A percentile compares a stretch with the other conserved stretches of the same genome.
phyloP scores from a whole-genome alignment of 1,284 basidiomycete genomes.

The Anthracocystis panici-leucophaei region DNA sequence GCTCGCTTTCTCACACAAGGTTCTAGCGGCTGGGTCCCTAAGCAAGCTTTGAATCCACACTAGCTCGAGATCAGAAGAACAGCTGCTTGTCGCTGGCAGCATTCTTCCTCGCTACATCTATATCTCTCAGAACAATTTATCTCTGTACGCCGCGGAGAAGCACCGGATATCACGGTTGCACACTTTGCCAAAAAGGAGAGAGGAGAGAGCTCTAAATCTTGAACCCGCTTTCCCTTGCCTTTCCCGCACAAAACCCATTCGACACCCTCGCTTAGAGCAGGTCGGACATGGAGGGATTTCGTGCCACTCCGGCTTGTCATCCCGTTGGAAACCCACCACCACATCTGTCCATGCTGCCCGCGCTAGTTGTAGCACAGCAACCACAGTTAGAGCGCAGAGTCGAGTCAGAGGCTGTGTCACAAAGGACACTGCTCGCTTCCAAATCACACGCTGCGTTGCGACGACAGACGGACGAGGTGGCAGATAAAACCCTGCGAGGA shows the following conservation, averaged over 20 bases:
- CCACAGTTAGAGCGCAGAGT: background rate
- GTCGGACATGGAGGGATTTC: slow-evolving; percentile 11
- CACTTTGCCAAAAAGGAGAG: background rate
- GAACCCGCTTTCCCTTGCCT: background rate
- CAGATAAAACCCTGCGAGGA: background rate
- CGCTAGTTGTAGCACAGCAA: background rate
- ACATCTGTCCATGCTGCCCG: slow-evolving; percentile 6
- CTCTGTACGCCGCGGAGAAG: background rate
- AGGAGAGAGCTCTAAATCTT: background rate
- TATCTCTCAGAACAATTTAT: background rate
- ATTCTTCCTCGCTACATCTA: background rate
- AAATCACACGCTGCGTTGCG: background rate
- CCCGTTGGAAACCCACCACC: slow-evolving; percentile 14
- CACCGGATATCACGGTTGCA: slow-evolving; percentile 3
- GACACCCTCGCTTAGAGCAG: slow-evolving; percentile 7
- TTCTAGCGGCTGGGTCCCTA: too few species aligned
- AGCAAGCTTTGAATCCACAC: too few species aligned
- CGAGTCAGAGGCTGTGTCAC: slow-evolving; percentile 3
- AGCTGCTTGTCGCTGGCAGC: background rate
- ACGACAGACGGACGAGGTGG: background rate
- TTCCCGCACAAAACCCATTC: background rate
- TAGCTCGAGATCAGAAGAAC: too few species aligned
- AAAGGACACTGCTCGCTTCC: background rate
- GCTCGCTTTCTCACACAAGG: too few species aligned
- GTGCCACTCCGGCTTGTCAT: slow-evolving; percentile 2